phyloP scores from a whole-genome alignment of 2,329 filamentous ascomycete species.

The Verticillium klebahnii region DNA sequence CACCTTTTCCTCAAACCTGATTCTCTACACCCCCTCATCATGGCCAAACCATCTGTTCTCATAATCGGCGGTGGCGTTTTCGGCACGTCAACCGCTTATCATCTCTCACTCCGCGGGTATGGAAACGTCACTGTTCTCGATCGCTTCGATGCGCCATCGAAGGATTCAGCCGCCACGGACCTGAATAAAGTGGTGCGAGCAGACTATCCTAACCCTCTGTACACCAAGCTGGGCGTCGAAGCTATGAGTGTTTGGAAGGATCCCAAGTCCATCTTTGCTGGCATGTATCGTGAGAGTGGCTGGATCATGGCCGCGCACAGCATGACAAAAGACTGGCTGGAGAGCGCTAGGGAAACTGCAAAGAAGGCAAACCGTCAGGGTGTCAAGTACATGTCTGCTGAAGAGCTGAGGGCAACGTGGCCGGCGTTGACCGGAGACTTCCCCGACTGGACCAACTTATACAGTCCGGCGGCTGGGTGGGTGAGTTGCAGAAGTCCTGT shows the following conservation, averaged over 20 bases:
- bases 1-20: too few relatives aligned
- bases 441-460: constrained; percentile 22
- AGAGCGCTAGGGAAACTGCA: constrained; percentile 19
- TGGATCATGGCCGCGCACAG: constrained; percentile 21
- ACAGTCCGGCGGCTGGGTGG: constrained; percentile 23
- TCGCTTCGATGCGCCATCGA: constrained; percentile 17
- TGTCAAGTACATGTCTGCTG: constrained; percentile 19
- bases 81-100: constrained; percentile 28
- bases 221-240: constrained; percentile 22
- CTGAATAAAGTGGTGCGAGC: constrained; percentile 31
- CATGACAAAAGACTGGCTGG: constrained; percentile 21
- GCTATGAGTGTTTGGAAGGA: constrained; percentile 21
- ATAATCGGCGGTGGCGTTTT: constrained; percentile 24
- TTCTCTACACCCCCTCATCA: neutral
- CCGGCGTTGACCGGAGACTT: constrained; percentile 19
- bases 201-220: constrained; percentile 26
- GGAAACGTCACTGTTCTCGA: constrained; percentile 18
- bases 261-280: constrained; percentile 17
- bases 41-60: constrained; percentile 20
- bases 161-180: constrained; percentile 21
- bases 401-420: constrained; percentile 21
- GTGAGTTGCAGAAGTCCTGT: constrained; percentile 8
- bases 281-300: constrained; percentile 24
- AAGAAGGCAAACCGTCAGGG: constrained; percentile 16
- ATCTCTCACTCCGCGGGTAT: constrained; percentile 18